phyloP scores from a whole-genome alignment of 1,139 yeast species.

The Geotrichum australiense region DNA sequence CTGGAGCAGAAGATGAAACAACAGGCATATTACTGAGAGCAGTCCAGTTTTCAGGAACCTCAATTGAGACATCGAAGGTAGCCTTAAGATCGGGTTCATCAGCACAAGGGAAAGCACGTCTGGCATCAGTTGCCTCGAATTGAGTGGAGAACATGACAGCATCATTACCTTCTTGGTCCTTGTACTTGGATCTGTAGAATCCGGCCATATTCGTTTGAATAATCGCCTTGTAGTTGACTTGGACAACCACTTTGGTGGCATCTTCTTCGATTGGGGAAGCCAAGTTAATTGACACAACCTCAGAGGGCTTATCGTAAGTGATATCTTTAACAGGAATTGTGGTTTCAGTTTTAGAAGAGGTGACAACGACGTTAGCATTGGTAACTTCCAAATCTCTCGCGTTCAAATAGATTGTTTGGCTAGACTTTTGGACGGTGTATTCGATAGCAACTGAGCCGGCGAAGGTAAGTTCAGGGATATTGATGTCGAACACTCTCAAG shows the following conservation, averaged over 20 bases:
- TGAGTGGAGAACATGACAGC: slow-evolving; percentile 75
- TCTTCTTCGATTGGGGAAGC: slow-evolving; percentile 25
- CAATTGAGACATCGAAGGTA: slow-evolving; percentile 58
- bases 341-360: slow-evolving; percentile 23
- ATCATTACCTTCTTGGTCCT: slow-evolving; percentile 47
- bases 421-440: slow-evolving; percentile 38
- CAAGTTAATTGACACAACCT: slow-evolving; percentile 31
- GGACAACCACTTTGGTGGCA: slow-evolving; percentile 29
- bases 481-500: slow-evolving; percentile 38
- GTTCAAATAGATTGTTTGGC: slow-evolving; percentile 29
- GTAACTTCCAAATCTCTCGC: slow-evolving; percentile 24
- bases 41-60: slow-evolving; percentile 52
- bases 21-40: slow-evolving; percentile 80
- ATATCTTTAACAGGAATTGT: slow-evolving; percentile 22
- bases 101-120: slow-evolving; percentile 85
- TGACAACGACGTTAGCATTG: slow-evolving; percentile 21
- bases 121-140: slow-evolving; percentile 84
- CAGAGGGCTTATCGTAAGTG: slow-evolving; percentile 28
- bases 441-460: slow-evolving; percentile 47
- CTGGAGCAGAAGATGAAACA: slow-evolving; percentile 43
- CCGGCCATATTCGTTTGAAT: slow-evolving; percentile 75
- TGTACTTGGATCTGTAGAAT: slow-evolving; percentile 69
- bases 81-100: slow-evolving; percentile 87
- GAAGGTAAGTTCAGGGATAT: slow-evolving; percentile 44
- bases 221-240: slow-evolving; percentile 41